phyloP scores from a whole-genome alignment of 1,284 basidiomycete genomes.

The Ceratobasidium sp. region DNA sequence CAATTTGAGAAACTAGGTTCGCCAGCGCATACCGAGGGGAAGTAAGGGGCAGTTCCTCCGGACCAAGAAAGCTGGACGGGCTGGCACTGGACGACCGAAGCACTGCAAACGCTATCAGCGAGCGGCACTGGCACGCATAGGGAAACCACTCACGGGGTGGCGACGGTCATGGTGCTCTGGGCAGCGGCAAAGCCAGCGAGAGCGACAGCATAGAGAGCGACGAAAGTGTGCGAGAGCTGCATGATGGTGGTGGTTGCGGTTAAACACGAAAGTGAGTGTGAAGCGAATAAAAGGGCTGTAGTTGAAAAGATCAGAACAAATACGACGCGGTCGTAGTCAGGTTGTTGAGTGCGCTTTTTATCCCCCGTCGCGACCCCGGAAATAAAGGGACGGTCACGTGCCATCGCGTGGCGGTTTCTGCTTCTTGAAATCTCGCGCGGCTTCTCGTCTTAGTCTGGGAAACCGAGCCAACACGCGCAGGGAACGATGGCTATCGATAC shows the following conservation, averaged over 20 bases:
- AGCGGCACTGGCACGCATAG: not conserved
- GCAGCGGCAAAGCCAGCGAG: slow-evolving; percentile 33
- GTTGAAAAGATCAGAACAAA: not conserved
- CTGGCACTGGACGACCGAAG: slow-evolving; percentile 31
- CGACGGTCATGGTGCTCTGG: slow-evolving; percentile 30
- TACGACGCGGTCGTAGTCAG: slow-evolving; percentile 29
- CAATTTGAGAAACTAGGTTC: not conserved
- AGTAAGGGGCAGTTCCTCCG: slow-evolving; percentile 40
- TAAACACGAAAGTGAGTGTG: not conserved
- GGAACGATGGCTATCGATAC: not conserved
- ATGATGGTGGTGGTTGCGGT: slow-evolving; percentile 20
- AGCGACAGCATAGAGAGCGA: slow-evolving; percentile 35
- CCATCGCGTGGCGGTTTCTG: not conserved
- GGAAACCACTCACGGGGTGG: slow-evolving; percentile 27
- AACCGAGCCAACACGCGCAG: not conserved
- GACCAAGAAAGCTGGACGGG: slow-evolving; percentile 38
- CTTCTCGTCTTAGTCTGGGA: slow-evolving; percentile 10
- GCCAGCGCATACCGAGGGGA: slow-evolving; percentile 19
- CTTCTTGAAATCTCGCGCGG: not conserved
- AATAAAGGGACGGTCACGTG: slow-evolving; percentile 24
- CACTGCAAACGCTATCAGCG: not conserved
- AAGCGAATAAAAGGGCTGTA: slow-evolving; percentile 25
- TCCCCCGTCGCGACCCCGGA: not conserved
- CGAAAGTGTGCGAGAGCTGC: slow-evolving; percentile 10
- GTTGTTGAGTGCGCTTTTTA: not conserved